phyloP scores from a whole-genome alignment of 495 filamentous ascomycete species.

The Podospora sp. region DNA sequence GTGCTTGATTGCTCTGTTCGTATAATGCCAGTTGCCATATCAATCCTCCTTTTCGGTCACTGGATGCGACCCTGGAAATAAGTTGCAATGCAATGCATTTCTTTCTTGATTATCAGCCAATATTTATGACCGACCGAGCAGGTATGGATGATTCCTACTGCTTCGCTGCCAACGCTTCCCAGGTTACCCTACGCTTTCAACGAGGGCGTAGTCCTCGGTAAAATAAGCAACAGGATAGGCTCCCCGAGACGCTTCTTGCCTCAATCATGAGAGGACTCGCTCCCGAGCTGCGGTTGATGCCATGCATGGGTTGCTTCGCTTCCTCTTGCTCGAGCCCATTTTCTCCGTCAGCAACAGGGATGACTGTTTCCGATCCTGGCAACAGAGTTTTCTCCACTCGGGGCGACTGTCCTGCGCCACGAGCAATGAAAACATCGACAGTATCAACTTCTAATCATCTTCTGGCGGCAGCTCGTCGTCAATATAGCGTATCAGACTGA shows the following conservation, averaged over 20 bases:
- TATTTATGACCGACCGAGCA: background rate
- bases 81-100: background rate
- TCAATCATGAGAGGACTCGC: background rate
- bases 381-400: background rate
- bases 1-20: background rate
- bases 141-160: background rate
- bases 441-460: slow-evolving; percentile 67
- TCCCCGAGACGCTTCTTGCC: background rate
- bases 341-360: too few relatives aligned
- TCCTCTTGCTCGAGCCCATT: too few relatives aligned
- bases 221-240: too few relatives aligned
- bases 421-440: background rate
- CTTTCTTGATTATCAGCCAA: background rate
- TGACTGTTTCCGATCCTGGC: background rate
- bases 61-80: background rate
- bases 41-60: background rate
- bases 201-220: too few relatives aligned
- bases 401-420: background rate
- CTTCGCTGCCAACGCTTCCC: background rate
- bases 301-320: background rate
- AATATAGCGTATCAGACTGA: slow-evolving; percentile 90
- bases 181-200: too few relatives aligned
- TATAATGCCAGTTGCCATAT: background rate
- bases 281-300: background rate
- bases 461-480: slow-evolving; percentile 97